Evolutionary conservation across 208 protist species (phyloP).

Genomic region (Trypanosoma avium): DNA sequence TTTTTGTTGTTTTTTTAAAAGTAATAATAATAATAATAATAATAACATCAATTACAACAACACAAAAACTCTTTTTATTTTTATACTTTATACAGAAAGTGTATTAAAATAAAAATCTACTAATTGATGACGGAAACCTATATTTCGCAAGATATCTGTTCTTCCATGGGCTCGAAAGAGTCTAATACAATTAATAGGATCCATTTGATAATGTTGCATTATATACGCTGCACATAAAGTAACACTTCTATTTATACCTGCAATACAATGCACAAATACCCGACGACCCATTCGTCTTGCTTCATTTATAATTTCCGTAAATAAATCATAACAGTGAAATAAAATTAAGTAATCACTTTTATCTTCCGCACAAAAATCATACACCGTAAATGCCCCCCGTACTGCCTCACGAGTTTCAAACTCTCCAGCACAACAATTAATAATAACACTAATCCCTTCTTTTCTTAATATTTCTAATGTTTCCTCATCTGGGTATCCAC

Average conservation of each 20-base stretch:
- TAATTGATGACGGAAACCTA: conserved; percentile 78
- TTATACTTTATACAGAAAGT: conserved; percentile 13
- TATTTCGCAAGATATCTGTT: conserved; percentile 73
- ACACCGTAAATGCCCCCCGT: conserved; percentile 37
- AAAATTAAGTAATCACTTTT: conserved; percentile 78
- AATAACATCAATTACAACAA: not conserved
- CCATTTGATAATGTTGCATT: conserved; percentile 54
- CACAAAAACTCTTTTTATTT: conserved; percentile 5
- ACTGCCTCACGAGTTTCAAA: conserved; percentile 34
- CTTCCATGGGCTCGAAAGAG: conserved; percentile 59
- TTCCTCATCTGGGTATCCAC: conserved; percentile 69
- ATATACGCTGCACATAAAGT: conserved; percentile 81
- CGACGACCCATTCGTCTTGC: conserved; percentile 28
- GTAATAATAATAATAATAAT: conserved; percentile 6
- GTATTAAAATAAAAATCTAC: conserved; percentile 80
- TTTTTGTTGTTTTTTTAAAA: too few species aligned
- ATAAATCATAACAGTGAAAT: conserved; percentile 66
- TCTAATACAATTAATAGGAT: conserved; percentile 51
- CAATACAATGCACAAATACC: conserved; percentile 89
- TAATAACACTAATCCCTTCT: conserved; percentile 57
- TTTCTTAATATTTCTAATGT: conserved; percentile 49
- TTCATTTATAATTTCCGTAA: conserved; percentile 53
- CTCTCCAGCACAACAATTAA: conserved; percentile 82
- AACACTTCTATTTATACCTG: conserved; percentile 85
- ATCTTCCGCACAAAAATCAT: conserved; percentile 56